Evolutionary conservation across 495 filamentous ascomycete species (phyloP).

Genomic region (Saxophila tyrrhenica): DNA sequence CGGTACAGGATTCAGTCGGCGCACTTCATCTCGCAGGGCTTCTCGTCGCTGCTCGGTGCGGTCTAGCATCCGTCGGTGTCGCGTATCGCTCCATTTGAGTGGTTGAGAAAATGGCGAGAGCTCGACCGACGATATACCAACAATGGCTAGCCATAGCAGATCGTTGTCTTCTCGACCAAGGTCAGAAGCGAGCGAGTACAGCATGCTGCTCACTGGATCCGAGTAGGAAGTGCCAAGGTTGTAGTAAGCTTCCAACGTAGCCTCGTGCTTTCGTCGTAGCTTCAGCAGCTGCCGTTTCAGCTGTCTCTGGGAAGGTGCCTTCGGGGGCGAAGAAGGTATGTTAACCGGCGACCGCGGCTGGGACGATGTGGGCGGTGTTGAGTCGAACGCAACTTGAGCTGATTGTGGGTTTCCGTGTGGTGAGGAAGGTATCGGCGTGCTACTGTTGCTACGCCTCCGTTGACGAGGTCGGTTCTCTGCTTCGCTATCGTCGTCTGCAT

Average conservation of each 20-base stretch:
- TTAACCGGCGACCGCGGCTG: conserved; percentile 23
- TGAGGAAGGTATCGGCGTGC: conserved; percentile 36
- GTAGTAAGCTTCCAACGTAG: conserved; percentile 67
- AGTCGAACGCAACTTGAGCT: conserved; percentile 20
- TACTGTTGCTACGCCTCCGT: conserved; percentile 62
- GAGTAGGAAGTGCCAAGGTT: conserved; percentile 78
- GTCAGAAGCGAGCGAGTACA: conserved; percentile 91
- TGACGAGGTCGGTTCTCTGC: conserved; percentile 62
- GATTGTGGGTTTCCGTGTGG: conserved; percentile 38
- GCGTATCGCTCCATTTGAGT: neutral
- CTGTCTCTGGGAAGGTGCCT: conserved; percentile 51
- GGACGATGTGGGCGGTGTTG: conserved; percentile 39
- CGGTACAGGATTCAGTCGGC: conserved; percentile 80
- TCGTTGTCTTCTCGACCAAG: conserved; percentile 95
- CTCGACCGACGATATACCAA: conserved; percentile 83
- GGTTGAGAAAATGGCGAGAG: conserved; percentile 42
- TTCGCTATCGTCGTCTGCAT: conserved; percentile 50
- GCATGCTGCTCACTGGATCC: conserved; percentile 82
- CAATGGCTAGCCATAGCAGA: conserved; percentile 84
- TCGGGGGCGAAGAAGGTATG: conserved; percentile 39
- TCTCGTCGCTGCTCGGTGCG: conserved; percentile 75
- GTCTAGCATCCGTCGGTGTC: conserved; percentile 35
- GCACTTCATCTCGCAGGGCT: conserved; percentile 84
- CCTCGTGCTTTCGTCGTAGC: conserved; percentile 65
- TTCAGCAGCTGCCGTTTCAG: conserved; percentile 62